Percentiles rank a stretch among this genome's conserved stretches.
These are phyloP conservation scores for Solanum hybrid DNA, from an alignment of 305 asterid genomes.

Conservation along the genomic window DNA sequence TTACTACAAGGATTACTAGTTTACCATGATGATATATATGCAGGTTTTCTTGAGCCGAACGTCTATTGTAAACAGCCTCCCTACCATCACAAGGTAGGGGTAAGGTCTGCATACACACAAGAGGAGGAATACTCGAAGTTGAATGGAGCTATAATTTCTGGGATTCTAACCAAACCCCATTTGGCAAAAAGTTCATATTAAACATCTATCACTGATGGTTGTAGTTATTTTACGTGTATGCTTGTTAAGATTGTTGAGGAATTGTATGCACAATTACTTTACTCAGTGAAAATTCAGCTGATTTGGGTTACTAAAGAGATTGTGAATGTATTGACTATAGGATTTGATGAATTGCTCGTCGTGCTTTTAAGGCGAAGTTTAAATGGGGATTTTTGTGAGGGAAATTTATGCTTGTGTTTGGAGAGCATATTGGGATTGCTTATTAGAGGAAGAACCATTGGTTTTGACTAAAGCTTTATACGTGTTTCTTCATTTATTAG, in stretches of 20 bases:
- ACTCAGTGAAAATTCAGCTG: conserved; percentile 39
- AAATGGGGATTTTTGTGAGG: conserved; percentile 62
- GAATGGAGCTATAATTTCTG: conserved; percentile 48
- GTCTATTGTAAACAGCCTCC: neutral
- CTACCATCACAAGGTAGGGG: neutral
- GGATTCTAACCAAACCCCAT: conserved; percentile 36
- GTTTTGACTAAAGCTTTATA: conserved; percentile 51
- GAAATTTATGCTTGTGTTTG: conserved; percentile 58
- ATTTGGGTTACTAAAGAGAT: conserved; percentile 42
- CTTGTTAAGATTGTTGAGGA: conserved; percentile 41
- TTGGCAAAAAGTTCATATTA: conserved; percentile 42
- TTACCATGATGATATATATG: neutral
- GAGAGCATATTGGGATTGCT: conserved; percentile 47
- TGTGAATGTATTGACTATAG: conserved; percentile 47
- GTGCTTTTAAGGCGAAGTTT: conserved; percentile 59
- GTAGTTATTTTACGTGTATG: conserved; percentile 32
- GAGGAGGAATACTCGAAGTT: conserved; percentile 41
- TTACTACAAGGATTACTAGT: neutral
- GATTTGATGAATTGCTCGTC: conserved; percentile 55
- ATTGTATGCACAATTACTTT: conserved; percentile 31
- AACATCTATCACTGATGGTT: conserved; percentile 58
- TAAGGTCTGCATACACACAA: conserved; percentile 7
- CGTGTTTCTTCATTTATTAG: conserved; percentile 7
- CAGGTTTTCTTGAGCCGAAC: neutral
- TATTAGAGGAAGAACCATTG: conserved; percentile 48